phyloP scores from a whole-genome alignment of 768 basidiomycete species.

The Coprinopsis sp. region DNA sequence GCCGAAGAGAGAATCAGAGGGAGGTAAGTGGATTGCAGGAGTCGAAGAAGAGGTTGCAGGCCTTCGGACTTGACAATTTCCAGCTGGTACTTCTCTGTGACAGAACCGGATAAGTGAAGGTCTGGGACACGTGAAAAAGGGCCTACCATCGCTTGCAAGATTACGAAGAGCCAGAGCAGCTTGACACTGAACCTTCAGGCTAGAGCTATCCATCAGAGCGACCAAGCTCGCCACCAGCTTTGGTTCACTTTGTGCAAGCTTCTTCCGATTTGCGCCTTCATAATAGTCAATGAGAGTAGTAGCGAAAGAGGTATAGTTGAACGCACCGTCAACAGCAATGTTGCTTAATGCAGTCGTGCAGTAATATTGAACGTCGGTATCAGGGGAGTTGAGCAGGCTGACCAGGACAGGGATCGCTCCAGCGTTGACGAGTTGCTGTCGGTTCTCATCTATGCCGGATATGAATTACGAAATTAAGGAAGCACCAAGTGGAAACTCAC shows the following conservation, averaged over 20 bases:
- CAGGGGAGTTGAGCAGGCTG: conserved; percentile 86
- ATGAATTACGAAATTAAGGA: conserved; percentile 5
- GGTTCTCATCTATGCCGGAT: conserved; percentile 76
- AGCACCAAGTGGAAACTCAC: conserved; percentile 36
- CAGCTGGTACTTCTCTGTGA: conserved; percentile 91
- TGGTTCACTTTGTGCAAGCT: conserved; percentile 89
- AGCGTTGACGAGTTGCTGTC: conserved; percentile 96
- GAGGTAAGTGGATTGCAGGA: conserved; percentile 94
- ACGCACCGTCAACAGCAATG: conserved; percentile 90
- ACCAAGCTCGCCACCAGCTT: conserved; percentile 93
- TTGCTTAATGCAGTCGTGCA: conserved; percentile 98
- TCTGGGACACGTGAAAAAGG: neutral
- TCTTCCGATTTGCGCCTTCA: conserved; percentile 83
- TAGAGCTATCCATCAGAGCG: conserved; percentile 93
- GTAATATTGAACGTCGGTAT: conserved; percentile 99
- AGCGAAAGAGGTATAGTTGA: neutral
- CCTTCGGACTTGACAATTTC: conserved; percentile 98
- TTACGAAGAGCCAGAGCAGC: conserved; percentile 95
- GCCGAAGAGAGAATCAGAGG: conserved; percentile 97
- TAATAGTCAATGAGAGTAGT: conserved; percentile 8
- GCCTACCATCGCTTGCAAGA: conserved; percentile 90
- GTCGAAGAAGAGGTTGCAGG: conserved; percentile 83
- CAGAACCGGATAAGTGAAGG: conserved; percentile 4
- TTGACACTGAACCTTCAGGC: conserved; percentile 98
- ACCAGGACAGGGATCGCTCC: conserved; percentile 98